Base-by-base conservation (phyloP, 495 filamentous ascomycete genomes). In the Extremus antarcticus region DNA sequence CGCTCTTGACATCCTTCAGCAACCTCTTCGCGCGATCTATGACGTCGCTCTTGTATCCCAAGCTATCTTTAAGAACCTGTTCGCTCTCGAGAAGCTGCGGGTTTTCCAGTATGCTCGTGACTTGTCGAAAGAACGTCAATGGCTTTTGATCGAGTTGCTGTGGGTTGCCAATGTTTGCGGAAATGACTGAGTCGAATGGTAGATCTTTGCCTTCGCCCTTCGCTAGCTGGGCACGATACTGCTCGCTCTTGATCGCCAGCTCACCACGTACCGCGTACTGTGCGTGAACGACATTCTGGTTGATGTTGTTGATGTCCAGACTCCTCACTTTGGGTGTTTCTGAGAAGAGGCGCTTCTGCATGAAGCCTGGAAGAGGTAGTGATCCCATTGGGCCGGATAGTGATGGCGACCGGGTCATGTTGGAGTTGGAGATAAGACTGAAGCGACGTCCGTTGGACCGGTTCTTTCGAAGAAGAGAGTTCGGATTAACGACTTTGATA, bases 111-210 rank as follows among this genome's bases (percentile, higher is more conserved):
- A 98, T 71, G 74, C 89, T 95, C 65, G 94, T 77, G 11, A 97
- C 94, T 73, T 98, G 94, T 53, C 92, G 84, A 83, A 98, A 94
- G 78, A 94, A 98, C 60, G 91, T 97, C 65, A 98, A 89, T 61
- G 92, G 92, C 76, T 95, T 92, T 76, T 98, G 92, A 72, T 94
- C 92, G 53, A 98, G 83, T 72, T 97, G 94, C 67, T 98, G 92
- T 7, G 94, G 92, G 73, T 98, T 98, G 61, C 94, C 92, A 66
- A 98, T 98, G 71, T 98, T 98, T 70, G 92, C 92, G 51, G 86
- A 88, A 70, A 98, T 91, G 64, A 98, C 83, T 56, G 86, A 76
- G 59, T 87, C 77, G 67, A 98, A 98, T 23, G 92, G 92, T 43
- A 97, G 77, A 54, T 72, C 68, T 60, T 79, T 76, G 64, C 81